Conservation (phyloP, 2,329 filamentous ascomycete species). For the Shiraia sp. region DNA sequence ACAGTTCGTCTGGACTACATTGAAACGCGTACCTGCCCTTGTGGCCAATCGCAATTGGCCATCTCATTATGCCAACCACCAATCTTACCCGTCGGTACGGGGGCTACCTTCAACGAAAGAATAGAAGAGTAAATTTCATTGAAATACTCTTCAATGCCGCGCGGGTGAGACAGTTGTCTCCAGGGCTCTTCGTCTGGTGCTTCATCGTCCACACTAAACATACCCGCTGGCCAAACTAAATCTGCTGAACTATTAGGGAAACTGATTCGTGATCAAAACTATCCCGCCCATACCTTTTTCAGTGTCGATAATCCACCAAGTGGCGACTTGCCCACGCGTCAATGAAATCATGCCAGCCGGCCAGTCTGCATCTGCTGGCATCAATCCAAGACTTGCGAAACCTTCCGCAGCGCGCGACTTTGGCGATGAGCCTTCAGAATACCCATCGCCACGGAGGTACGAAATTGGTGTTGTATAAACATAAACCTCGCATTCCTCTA, state of each 20-base stretch:
- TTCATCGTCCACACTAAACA: neutral
- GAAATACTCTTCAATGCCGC: neutral
- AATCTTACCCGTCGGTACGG: neutral
- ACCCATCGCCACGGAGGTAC: neutral
- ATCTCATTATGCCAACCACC: neutral
- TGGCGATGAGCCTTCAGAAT: neutral
- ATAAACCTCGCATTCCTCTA: neutral
- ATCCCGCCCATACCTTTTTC: neutral
- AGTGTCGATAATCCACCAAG: neutral
- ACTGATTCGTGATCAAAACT: too few relatives aligned
- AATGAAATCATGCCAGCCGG: neutral
- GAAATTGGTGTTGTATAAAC: neutral
- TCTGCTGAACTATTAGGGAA: too few relatives aligned
- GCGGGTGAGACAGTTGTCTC: neutral
- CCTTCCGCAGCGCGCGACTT: neutral
- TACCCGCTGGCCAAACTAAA: neutral
- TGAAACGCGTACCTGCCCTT: neutral
- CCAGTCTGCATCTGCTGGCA: neutral
- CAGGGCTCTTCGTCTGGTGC: conserved; percentile 1
- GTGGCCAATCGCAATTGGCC: neutral
- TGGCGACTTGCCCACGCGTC: neutral
- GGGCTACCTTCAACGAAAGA: neutral
- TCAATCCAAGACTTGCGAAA: neutral
- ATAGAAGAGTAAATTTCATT: neutral
- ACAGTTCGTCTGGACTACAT: neutral